Conservation (phyloP, 768 basidiomycete species). For the Sarcomyxa edulis region DNA sequence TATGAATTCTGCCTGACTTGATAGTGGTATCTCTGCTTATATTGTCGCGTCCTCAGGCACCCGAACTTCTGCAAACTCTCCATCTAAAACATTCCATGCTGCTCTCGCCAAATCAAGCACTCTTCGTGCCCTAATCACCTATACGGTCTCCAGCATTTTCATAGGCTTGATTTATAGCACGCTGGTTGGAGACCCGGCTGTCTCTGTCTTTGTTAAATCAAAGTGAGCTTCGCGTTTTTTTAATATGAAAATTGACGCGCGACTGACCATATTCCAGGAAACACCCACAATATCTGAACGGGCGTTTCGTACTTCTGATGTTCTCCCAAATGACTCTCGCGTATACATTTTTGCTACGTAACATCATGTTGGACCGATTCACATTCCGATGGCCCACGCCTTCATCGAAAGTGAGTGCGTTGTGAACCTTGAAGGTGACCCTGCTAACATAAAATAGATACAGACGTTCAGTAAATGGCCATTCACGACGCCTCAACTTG, state of each 20-base stretch:
- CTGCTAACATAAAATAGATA: too few species aligned
- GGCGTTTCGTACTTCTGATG: constrained; percentile 56
- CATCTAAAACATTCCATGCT: constrained; percentile 38
- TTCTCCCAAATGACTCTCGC: constrained; percentile 47
- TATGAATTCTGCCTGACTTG: constrained; percentile 24
- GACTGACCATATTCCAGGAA: constrained; percentile 37
- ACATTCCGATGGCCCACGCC: constrained; percentile 36
- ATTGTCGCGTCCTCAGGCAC: constrained; percentile 26
- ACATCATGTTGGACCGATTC: constrained; percentile 59
- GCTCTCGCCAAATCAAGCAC: constrained; percentile 45
- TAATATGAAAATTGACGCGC: not conserved
- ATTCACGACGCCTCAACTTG: constrained; percentile 14
- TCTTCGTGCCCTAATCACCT: constrained; percentile 37
- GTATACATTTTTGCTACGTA: constrained; percentile 45
- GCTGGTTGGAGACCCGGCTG: constrained; percentile 32
- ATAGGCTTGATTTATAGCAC: constrained; percentile 28
- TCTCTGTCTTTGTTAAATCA: constrained; percentile 62
- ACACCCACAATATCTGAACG: constrained; percentile 72
- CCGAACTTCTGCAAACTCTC: constrained; percentile 47
- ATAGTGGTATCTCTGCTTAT: not conserved
- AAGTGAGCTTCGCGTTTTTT: constrained; percentile 34
- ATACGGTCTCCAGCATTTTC: constrained; percentile 48
- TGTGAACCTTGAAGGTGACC: too few species aligned
- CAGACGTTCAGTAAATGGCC: constrained; percentile 3
- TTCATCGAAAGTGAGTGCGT: constrained; percentile 3